Evolutionary conservation across 768 basidiomycete species (phyloP).

Genomic region (Chlorophyllum brunneum): DNA sequence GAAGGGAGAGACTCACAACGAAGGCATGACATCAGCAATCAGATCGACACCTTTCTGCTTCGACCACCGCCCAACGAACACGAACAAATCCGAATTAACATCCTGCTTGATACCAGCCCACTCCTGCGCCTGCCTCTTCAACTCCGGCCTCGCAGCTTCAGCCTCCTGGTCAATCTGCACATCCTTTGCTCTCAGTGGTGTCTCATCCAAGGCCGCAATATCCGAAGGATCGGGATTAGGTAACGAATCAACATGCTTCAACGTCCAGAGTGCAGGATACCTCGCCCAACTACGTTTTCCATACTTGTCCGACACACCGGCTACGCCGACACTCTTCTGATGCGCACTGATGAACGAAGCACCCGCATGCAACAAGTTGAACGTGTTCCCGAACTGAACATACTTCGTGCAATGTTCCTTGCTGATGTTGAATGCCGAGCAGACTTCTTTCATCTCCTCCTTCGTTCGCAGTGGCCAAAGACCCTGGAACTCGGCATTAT

Average conservation of each 20-base stretch:
- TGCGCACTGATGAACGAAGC: conserved; percentile 91
- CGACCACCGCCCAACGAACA: conserved; percentile 97
- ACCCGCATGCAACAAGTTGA: conserved; percentile 91
- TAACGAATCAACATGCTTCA: conserved; percentile 92
- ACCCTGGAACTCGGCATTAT: conserved; percentile 98
- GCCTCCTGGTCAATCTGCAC: conserved; percentile 76
- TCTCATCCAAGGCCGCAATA: conserved; percentile 88
- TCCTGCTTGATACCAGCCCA: conserved; percentile 95
- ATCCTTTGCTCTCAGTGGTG: conserved; percentile 63
- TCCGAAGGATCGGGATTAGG: conserved; percentile 95
- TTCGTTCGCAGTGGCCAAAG: conserved; percentile 95
- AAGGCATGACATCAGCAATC: conserved; percentile 94
- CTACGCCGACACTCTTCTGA: conserved; percentile 91
- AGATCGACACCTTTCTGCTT: conserved; percentile 98
- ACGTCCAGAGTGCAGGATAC: conserved; percentile 93
- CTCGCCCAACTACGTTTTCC: conserved; percentile 97
- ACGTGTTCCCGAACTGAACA: conserved; percentile 97
- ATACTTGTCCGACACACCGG: conserved; percentile 97
- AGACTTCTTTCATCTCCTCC: conserved; percentile 98
- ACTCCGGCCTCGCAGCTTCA: conserved; percentile 87
- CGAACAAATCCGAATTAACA: conserved; percentile 85
- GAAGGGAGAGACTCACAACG: conserved; percentile 49
- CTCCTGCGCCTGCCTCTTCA: conserved; percentile 90
- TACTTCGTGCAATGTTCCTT: conserved; percentile 96
- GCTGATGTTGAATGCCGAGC: conserved; percentile 95